Evolutionary conservation across 345 rosid species (phyloP).

Genomic region (Pelargonium nanum): DNA sequence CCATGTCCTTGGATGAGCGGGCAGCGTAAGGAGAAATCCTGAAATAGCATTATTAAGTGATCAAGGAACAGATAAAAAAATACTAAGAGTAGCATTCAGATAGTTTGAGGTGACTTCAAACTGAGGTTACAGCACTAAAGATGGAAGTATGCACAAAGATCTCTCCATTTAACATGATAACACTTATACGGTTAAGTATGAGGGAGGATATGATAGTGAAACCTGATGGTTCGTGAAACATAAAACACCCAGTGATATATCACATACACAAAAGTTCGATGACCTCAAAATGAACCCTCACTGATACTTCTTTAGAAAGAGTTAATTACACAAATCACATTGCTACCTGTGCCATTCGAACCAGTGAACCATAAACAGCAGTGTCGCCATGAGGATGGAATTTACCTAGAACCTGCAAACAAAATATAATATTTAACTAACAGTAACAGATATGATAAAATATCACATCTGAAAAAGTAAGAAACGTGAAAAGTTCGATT

Average conservation of each 20-base stretch:
- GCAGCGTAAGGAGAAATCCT: slow-evolving; percentile 81
- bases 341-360: slow-evolving; percentile 95
- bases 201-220: too few relatives aligned
- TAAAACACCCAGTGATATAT: too few relatives aligned
- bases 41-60: slow-evolving; percentile 6
- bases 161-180: too few relatives aligned
- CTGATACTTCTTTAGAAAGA: too few relatives aligned
- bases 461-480: background rate
- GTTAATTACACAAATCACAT: background rate
- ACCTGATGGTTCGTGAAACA: too few relatives aligned
- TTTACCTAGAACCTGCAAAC: slow-evolving; percentile 75
- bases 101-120: too few relatives aligned
- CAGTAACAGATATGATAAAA: background rate
- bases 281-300: too few relatives aligned
- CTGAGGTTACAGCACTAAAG: too few relatives aligned
- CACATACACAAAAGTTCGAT: too few relatives aligned
- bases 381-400: slow-evolving; percentile 95
- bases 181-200: too few relatives aligned
- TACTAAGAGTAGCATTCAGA: too few relatives aligned
- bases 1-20: slow-evolving; percentile 95
- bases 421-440: background rate
- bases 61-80: background rate
- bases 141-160: too few relatives aligned
- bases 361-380: slow-evolving; percentile 88
- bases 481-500: background rate